A percentile compares a stretch with the other conserved stretches of the same genome.
Evolutionary conservation across 106 monocot species (phyloP).

Genomic region (Agapanthus africanus): DNA sequence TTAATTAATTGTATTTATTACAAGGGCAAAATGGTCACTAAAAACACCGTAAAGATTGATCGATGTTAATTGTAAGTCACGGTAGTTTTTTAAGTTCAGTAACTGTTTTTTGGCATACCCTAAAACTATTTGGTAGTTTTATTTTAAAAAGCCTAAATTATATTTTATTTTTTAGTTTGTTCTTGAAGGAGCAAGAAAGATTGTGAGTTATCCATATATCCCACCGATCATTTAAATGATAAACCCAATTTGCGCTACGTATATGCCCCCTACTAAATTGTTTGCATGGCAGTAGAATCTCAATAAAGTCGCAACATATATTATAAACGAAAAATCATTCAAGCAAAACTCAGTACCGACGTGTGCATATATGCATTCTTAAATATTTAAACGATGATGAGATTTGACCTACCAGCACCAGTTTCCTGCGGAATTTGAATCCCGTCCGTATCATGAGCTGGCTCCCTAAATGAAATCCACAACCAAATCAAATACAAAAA

Average conservation of each 20-base stretch:
- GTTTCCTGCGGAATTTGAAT: conserved; percentile 17
- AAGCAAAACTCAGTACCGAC: background rate
- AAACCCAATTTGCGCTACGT: background rate
- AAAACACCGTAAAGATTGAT: too few species aligned
- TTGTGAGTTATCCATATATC: background rate
- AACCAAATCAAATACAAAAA: conserved; percentile 69
- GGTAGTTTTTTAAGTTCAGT: too few species aligned
- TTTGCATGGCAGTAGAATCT: background rate
- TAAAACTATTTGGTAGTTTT: too few species aligned
- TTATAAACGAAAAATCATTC: background rate
- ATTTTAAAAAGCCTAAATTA: too few species aligned
- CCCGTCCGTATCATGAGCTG: conserved; percentile 36
- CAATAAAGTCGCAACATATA: background rate
- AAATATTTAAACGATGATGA: background rate
- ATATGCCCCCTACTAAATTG: background rate
- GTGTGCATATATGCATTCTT: background rate
- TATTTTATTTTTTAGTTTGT: too few species aligned
- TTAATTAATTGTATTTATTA: too few species aligned
- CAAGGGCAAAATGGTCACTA: too few species aligned
- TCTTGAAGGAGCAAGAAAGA: background rate
- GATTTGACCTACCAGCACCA: conserved; percentile 38
- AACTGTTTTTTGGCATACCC: too few species aligned
- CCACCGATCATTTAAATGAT: background rate
- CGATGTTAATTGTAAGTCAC: too few species aligned
- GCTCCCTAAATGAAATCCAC: conserved; percentile 81